Base-by-base conservation (phyloP, 2,329 filamentous ascomycete genomes). In the Xylariaceae sp. region DNA sequence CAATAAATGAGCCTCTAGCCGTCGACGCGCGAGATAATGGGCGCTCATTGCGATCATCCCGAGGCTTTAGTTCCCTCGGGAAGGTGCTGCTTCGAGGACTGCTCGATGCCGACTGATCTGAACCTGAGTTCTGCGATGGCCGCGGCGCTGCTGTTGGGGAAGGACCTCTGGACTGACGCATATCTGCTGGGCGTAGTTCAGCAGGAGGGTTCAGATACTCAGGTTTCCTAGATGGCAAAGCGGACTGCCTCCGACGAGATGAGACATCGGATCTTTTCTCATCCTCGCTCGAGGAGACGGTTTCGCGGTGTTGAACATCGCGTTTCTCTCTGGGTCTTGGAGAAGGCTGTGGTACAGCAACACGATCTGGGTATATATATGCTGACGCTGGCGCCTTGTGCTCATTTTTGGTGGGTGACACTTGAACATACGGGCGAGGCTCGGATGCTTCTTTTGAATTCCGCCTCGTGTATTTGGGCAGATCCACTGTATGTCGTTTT, bases 231-330 rank as follows among this genome's bases (percentile, higher is more conserved):
- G 55, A 44, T 14, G 55, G 59, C 19, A 61, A 28, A 41, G 41
- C 50, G 16, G 64, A 63, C 43, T 60, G 62, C n/a, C 56, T 59
- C 40, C 61, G 63, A 10, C 54, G 63, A 22, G 43, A 12, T 17
- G 58, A 57, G n/a, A 28, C 18, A 12, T 51, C 57, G 18, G 53
- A 55, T 2, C 55, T 51, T n/a, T 51, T 17, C 14, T 69, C 66
- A 16, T 69, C 66, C 38, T 66, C 66, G n/a, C 63, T 67, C 5
- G 65, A 67, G 43, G 64, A 63, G 44, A 59, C 61, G 4, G 58
- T 55, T 45, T 66, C 63, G 16, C 54, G 54, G 42, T 58, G 54
- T 9, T 53, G 51, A 2, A 61, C 57, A 7, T 55, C 51, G 6
- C 60, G 58, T 41, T 58, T 60, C 6, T 61, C 55, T 51, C 50